Conservation (phyloP, 257 asterid genomes). For the Rhazya stricta region DNA sequence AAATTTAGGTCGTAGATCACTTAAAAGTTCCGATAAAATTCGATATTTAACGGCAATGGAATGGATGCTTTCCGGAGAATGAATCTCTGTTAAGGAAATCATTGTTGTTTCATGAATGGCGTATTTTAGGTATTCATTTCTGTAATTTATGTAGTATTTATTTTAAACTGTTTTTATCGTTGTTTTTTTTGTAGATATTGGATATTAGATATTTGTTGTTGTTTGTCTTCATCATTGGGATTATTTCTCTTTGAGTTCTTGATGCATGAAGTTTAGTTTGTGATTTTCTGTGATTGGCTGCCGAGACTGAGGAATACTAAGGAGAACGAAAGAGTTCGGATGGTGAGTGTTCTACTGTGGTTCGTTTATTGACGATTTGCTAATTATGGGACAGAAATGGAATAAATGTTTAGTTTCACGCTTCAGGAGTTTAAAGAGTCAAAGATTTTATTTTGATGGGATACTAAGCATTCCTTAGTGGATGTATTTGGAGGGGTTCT, state of each 20-base stretch:
- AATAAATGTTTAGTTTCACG: not conserved
- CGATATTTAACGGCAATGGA: not conserved
- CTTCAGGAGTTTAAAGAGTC: not conserved
- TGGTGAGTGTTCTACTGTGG: constrained; percentile 8
- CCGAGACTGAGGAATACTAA: constrained; percentile 5
- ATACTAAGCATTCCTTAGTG: not conserved
- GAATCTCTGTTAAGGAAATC: not conserved
- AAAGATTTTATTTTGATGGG: not conserved
- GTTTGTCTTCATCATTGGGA: not conserved
- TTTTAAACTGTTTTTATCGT: not conserved
- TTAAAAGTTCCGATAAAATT: not conserved
- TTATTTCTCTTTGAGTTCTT: constrained; percentile 16
- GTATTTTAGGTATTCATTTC: constrained; percentile 16
- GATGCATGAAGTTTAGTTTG: constrained; percentile 19
- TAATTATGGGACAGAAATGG: not conserved
- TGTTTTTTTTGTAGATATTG: not conserved
- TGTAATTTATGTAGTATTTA: not conserved
- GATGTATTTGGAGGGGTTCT: not conserved
- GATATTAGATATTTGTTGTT: not conserved
- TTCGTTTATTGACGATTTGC: not conserved
- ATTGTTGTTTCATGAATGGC: constrained; percentile 13
- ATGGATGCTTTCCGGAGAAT: not conserved
- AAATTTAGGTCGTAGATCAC: not conserved
- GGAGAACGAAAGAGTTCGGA: constrained; percentile 12
- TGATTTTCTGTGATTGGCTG: constrained; percentile 14